Evolutionary conservation across 75 land plant species (phyloP).

Genomic region (Adiantum capillusveneris): DNA sequence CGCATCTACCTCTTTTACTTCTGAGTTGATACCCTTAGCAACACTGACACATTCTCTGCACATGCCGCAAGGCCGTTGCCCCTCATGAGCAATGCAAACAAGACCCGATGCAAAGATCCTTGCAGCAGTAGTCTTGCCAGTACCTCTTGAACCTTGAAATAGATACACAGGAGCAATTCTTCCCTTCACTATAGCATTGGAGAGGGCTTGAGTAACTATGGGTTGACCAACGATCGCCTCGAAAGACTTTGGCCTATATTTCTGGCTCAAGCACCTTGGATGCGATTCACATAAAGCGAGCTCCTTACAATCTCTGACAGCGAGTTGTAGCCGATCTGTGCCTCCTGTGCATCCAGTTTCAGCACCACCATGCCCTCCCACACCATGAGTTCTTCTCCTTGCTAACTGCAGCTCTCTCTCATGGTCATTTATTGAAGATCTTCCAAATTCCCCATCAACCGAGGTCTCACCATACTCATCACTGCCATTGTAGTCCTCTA

Average conservation of each 20-base stretch:
- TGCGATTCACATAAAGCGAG: background rate
- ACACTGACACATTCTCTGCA: slow-evolving; percentile 61
- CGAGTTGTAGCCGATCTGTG: background rate
- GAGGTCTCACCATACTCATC: too few species aligned
- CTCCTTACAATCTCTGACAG: background rate
- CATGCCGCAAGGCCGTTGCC: slow-evolving; percentile 38
- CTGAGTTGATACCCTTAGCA: slow-evolving; percentile 34
- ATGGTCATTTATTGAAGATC: too few species aligned
- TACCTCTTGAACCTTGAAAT: slow-evolving; percentile 86
- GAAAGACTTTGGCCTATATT: slow-evolving; percentile 71
- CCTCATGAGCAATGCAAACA: slow-evolving; percentile 10
- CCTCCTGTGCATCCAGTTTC: too few species aligned
- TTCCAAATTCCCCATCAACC: too few species aligned
- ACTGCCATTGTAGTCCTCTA: too few species aligned
- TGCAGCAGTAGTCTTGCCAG: slow-evolving; percentile 82
- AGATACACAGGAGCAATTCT: slow-evolving; percentile 75
- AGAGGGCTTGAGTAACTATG: slow-evolving; percentile 60
- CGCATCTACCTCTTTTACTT: slow-evolving; percentile 62
- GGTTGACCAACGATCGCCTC: slow-evolving; percentile 72
- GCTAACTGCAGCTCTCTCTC: too few species aligned
- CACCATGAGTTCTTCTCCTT: too few species aligned
- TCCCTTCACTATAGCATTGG: slow-evolving; percentile 44
- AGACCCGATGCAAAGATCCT: slow-evolving; percentile 25
- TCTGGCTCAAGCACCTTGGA: slow-evolving; percentile 60
- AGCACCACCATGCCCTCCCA: too few species aligned